Evolutionary conservation across 495 filamentous ascomycete genomes (phyloP).

Genomic region (Cercophora samala): DNA sequence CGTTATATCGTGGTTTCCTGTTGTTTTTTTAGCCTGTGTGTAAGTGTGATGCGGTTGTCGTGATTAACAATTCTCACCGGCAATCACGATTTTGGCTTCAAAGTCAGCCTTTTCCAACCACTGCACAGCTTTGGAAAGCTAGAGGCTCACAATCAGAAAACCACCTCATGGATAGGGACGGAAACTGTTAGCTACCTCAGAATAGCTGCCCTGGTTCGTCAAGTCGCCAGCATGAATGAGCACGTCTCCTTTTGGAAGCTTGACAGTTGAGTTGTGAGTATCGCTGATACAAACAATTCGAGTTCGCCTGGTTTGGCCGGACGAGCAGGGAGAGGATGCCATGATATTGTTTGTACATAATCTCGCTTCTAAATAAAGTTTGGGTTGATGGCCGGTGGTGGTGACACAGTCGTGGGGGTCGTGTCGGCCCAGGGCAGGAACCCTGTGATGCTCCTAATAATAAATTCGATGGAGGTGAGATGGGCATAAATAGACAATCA

Average conservation of each 20-base stretch:
- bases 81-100: constrained; percentile 76
- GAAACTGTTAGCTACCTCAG: constrained; percentile 32
- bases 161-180: not conserved
- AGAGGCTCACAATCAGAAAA: not conserved
- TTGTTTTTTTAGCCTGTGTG: not conserved
- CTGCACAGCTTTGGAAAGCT: constrained; percentile 54
- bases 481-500: not conserved
- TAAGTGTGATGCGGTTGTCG: constrained; percentile 9
- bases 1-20: constrained; percentile 79
- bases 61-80: constrained; percentile 53
- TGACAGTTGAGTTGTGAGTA: constrained; percentile 69
- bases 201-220: constrained; percentile 69
- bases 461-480: too few relatives aligned
- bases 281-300: constrained; percentile 75
- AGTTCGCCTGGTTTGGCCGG: constrained; percentile 33
- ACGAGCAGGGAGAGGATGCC: constrained; percentile 7
- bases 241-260: constrained; percentile 78
- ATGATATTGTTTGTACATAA: not conserved
- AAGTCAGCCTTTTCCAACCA: constrained; percentile 81
- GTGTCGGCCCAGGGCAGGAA: not conserved
- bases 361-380: not conserved
- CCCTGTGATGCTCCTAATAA: not conserved
- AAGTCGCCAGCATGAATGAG: constrained; percentile 91
- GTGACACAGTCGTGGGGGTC: too few relatives aligned
- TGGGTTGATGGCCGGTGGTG: not conserved